Percentiles rank a stretch among this genome's conserved stretches.
These are phyloP conservation scores for Wickerhamomyces bovis DNA, from an alignment of 805 yeast species.

Conservation along the genomic window DNA sequence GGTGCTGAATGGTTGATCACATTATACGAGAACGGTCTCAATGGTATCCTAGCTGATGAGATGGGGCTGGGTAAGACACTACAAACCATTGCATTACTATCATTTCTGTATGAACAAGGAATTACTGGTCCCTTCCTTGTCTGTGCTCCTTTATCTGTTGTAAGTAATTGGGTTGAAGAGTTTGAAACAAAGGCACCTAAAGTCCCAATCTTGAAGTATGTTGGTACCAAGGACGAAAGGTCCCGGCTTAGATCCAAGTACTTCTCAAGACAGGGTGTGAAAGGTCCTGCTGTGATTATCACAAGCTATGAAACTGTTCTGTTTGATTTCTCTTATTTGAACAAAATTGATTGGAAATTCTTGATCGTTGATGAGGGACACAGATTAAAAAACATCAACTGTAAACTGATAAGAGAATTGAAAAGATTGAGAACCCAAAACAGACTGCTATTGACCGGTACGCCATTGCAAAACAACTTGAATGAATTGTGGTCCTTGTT, in stretches of 20 bases:
- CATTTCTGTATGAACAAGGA: conserved; percentile 73
- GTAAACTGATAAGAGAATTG: conserved; percentile 64
- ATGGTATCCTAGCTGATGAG: conserved; percentile 94
- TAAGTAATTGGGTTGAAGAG: conserved; percentile 81
- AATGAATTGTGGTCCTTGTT: conserved; percentile 88
- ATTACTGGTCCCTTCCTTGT: conserved; percentile 72
- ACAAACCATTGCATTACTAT: conserved; percentile 75
- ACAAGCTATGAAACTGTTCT: conserved; percentile 82
- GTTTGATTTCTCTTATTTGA: conserved; percentile 54
- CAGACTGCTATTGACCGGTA: conserved; percentile 84
- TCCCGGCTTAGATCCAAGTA: conserved; percentile 31
- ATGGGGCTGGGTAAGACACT: conserved; percentile 96
- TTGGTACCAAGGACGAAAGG: conserved; percentile 59
- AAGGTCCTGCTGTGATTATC: conserved; percentile 48
- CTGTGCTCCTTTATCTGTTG: conserved; percentile 79
- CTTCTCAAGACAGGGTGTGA: conserved; percentile 16
- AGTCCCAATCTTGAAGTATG: conserved; percentile 55
- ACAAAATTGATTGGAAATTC: conserved; percentile 63
- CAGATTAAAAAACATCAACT: conserved; percentile 77
- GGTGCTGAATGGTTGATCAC: conserved; percentile 91
- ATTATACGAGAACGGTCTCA: conserved; percentile 85
- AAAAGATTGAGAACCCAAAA: conserved; percentile 63
- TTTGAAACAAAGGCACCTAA: conserved; percentile 67
- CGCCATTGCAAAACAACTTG: conserved; percentile 89
- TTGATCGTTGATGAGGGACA: conserved; percentile 96